Percentiles rank a stretch among this genome's conserved stretches.
Evolutionary conservation across 192 early-diverging fungal species (phyloP).

Genomic region (Backusella luteola): DNA sequence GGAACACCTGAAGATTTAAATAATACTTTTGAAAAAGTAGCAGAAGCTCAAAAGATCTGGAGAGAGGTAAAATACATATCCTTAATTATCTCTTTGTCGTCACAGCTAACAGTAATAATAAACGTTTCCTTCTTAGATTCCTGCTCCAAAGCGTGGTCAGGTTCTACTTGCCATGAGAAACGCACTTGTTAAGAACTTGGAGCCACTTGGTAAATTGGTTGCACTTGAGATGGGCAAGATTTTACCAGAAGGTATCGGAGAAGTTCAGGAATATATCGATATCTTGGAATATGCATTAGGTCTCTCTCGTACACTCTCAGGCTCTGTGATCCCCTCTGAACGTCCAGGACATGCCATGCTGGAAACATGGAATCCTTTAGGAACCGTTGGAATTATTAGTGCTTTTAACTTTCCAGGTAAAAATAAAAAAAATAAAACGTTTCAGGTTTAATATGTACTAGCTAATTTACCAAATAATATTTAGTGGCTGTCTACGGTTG

Average conservation of each 20-base stretch:
- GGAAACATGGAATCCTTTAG: constrained; percentile 94
- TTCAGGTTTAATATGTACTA: constrained; percentile 31
- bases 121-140: constrained; percentile 31
- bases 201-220: constrained; percentile 83
- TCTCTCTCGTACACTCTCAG: constrained; percentile 76
- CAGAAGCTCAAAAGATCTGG: constrained; percentile 63
- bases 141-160: constrained; percentile 87
- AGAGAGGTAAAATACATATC: constrained; percentile 37
- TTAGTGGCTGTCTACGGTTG: constrained; percentile 84
- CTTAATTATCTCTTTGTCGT: background rate
- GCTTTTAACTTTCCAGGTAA: constrained; percentile 91
- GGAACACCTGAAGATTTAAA: constrained; percentile 61
- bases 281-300: constrained; percentile 91
- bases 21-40: constrained; percentile 59
- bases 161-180: constrained; percentile 89
- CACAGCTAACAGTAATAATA: constrained; percentile 12
- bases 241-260: constrained; percentile 86
- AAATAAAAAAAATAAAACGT: constrained; percentile 19
- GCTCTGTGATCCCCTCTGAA: constrained; percentile 85
- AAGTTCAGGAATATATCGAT: constrained; percentile 97
- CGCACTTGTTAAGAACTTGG: constrained; percentile 68
- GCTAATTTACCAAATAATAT: background rate
- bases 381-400: constrained; percentile 88
- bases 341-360: constrained; percentile 92
- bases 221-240: constrained; percentile 97